A percentile compares a stretch with the other conserved stretches of the same genome.
These are phyloP conservation scores for Anisodus acutangulus DNA, from an alignment of 257 asterid genomes.

Conservation along the genomic window DNA sequence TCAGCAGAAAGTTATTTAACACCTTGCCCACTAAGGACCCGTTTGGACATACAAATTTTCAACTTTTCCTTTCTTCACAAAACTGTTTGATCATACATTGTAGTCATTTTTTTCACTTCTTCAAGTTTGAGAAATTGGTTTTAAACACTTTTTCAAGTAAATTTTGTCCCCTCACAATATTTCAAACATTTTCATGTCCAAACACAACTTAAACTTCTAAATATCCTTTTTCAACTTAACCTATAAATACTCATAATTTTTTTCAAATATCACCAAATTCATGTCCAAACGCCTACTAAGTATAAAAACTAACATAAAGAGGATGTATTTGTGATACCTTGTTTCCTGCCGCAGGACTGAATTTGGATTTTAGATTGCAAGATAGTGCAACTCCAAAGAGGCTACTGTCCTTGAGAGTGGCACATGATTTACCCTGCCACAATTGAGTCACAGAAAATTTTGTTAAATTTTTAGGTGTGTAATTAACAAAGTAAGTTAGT, in stretches of 20 bases:
- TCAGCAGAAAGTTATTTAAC: neutral
- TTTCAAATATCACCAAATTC: too few species aligned
- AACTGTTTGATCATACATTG: too few species aligned
- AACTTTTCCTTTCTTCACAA: too few species aligned
- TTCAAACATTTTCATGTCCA: too few species aligned
- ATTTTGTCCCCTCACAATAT: too few species aligned
- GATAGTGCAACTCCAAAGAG: conserved; percentile 74
- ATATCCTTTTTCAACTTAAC: too few species aligned
- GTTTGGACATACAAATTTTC: too few species aligned
- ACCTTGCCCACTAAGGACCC: neutral
- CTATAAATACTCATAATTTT: too few species aligned
- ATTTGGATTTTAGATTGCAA: conserved; percentile 57
- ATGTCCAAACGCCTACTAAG: neutral
- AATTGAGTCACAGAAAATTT: neutral
- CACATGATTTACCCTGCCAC: conserved; percentile 63
- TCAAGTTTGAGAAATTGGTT: too few species aligned
- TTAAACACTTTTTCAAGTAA: too few species aligned
- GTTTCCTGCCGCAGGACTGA: conserved; percentile 49
- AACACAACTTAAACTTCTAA: too few species aligned
- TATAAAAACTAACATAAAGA: neutral
- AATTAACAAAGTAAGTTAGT: neutral
- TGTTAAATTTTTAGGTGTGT: neutral
- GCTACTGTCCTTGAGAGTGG: conserved; percentile 62
- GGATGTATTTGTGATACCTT: conserved; percentile 43
- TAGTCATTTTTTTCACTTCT: too few species aligned